A percentile compares a stretch with the other conserved stretches of the same genome.
phyloP scores from a whole-genome alignment of 805 yeast genomes.

The Wickerhamomyces xylosicus region DNA sequence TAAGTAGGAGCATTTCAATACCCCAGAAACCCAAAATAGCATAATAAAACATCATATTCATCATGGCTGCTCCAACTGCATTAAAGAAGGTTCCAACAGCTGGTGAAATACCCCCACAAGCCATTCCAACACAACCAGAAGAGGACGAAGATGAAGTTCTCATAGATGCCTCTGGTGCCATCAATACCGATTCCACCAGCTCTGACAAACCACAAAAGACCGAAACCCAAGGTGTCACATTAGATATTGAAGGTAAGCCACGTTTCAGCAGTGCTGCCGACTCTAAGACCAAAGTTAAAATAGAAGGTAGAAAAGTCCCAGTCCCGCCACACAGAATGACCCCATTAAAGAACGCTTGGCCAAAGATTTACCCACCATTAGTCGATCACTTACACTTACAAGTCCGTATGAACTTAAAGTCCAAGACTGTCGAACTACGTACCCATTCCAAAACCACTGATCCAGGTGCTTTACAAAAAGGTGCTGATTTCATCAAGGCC shows the following conservation, averaged over 20 bases:
- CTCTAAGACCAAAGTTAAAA: conserved; percentile 52
- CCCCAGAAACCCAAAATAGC: too few relatives aligned
- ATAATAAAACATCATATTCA: background rate
- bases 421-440: conserved; percentile 80
- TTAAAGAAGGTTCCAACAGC: conserved; percentile 11
- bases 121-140: conserved; percentile 5
- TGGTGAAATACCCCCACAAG: conserved; percentile 1
- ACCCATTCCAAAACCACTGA: conserved; percentile 78
- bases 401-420: conserved; percentile 87
- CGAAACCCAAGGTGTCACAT: conserved; percentile 22
- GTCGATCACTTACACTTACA: conserved; percentile 92
- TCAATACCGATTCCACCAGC: conserved; percentile 8
- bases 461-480: conserved; percentile 92
- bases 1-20: background rate
- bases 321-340: conserved; percentile 98
- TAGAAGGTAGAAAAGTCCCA: conserved; percentile 80
- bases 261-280: conserved; percentile 66
- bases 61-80: conserved; percentile 40
- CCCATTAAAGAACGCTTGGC: conserved; percentile 85
- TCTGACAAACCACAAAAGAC: conserved; percentile 6
- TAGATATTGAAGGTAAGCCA: conserved; percentile 83
- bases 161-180: conserved; percentile 25
- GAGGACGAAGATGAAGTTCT: conserved; percentile 28
- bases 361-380: conserved; percentile 88
- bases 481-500: conserved; percentile 94